Evolutionary conservation across 2,329 filamentous ascomycete genomes (phyloP).

Genomic region (Venturia effusa): DNA sequence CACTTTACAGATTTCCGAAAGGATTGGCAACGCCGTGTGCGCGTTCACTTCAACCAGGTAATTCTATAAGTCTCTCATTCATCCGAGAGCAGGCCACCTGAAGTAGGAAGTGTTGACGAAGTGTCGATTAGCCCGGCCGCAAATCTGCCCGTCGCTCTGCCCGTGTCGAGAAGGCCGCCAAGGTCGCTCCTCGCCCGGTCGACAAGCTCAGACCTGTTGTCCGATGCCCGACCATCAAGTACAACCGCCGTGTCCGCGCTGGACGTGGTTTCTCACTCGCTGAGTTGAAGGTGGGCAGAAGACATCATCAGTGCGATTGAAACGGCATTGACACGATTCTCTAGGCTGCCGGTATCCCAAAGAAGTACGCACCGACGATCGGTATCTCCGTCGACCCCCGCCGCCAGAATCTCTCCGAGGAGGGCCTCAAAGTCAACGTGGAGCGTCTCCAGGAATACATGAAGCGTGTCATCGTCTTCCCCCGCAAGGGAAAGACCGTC

Average conservation of each 20-base stretch:
- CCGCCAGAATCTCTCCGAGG: constrained; percentile 94
- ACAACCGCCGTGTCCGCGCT: constrained; percentile 95
- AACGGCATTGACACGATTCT: constrained; percentile 15
- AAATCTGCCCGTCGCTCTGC: constrained; percentile 88
- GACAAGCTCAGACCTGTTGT: constrained; percentile 95
- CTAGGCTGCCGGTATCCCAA: constrained; percentile 89
- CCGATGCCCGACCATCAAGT: constrained; percentile 95
- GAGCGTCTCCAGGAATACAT: constrained; percentile 97
- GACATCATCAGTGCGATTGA: not conserved
- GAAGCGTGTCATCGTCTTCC: constrained; percentile 93
- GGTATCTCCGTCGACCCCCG: constrained; percentile 95
- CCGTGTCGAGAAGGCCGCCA: constrained; percentile 88
- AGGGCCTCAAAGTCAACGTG: constrained; percentile 89
- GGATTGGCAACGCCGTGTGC: constrained; percentile 99
- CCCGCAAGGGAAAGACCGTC: constrained; percentile 92
- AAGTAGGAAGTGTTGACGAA: constrained; percentile 21
- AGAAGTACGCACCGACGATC: constrained; percentile 88
- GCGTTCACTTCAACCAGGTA: constrained; percentile 99
- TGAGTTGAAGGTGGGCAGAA: constrained; percentile 85
- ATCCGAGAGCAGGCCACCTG: constrained; percentile 43
- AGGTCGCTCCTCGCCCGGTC: constrained; percentile 89
- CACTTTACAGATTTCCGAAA: constrained; percentile 77
- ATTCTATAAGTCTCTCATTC: constrained; percentile 43
- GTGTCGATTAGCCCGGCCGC: constrained; percentile 71
- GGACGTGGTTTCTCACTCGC: constrained; percentile 95